Conservation (phyloP, 257 asterid genomes). For the Solanum microdontum region DNA sequence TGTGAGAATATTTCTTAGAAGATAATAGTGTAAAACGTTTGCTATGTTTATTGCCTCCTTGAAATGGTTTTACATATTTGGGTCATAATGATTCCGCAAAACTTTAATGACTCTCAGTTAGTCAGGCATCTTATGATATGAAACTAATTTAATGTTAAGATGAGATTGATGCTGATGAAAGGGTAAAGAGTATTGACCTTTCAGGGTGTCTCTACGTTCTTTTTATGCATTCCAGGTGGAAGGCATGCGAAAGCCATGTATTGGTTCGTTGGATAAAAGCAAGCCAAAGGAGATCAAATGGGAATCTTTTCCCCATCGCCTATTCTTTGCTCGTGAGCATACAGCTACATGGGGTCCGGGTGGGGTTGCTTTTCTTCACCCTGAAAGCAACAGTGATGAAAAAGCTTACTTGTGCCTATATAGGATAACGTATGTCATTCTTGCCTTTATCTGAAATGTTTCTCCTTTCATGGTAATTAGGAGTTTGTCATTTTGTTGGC, state of each 20-base stretch:
- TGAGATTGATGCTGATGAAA: background rate
- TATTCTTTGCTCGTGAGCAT: constrained; percentile 68
- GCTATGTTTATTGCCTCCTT: background rate
- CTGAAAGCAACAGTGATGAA: constrained; percentile 45
- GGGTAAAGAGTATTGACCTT: background rate
- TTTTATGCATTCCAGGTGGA: constrained; percentile 37
- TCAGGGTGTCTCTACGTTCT: background rate
- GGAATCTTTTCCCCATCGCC: constrained; percentile 70
- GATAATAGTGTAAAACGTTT: background rate
- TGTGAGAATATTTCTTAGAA: background rate
- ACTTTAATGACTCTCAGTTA: background rate
- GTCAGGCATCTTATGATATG: background rate
- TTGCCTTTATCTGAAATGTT: background rate
- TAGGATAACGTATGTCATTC: constrained; percentile 66
- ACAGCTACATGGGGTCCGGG: constrained; percentile 91
- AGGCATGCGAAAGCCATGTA: constrained; percentile 64
- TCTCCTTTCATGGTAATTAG: background rate
- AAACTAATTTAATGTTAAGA: background rate
- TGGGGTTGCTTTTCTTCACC: constrained; percentile 92
- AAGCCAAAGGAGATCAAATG: constrained; percentile 54
- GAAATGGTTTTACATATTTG: background rate
- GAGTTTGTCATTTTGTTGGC: background rate
- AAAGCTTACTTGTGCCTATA: constrained; percentile 63
- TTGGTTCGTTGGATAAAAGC: constrained; percentile 69
- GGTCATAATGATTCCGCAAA: background rate